These are phyloP conservation scores for Aquilaria yunnanensis DNA, from an alignment of 345 rosid genomes.

Conservation along the genomic window DNA sequence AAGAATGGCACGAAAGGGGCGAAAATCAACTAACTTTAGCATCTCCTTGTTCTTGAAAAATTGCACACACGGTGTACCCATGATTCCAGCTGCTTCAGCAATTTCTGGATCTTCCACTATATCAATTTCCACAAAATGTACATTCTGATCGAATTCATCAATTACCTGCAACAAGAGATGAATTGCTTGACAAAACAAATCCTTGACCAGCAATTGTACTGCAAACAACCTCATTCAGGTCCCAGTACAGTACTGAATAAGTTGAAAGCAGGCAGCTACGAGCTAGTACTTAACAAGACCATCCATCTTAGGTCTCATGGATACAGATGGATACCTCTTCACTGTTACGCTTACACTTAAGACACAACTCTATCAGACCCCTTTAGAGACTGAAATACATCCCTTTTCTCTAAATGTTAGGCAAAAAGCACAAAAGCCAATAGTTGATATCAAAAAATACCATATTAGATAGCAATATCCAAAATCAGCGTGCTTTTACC, in stretches of 20 bases:
- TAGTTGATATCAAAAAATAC: no score
- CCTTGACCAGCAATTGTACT: not conserved
- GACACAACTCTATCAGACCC: no score
- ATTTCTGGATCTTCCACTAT: constrained; percentile 94
- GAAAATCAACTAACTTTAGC: constrained; percentile 48
- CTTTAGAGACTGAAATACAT: no score
- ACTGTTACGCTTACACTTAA: no score
- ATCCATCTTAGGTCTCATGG: no score
- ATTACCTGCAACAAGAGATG: constrained; percentile 51
- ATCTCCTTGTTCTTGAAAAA: constrained; percentile 92
- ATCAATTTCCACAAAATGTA: constrained; percentile 91
- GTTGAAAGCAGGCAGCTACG: no score
- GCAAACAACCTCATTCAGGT: not conserved
- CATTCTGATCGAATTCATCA: constrained; percentile 78
- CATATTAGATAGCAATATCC: no score
- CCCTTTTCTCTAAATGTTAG: no score
- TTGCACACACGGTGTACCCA: constrained; percentile 98
- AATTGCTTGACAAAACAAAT: constrained; percentile 2
- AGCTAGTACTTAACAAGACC: no score
- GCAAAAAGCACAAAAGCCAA: no score
- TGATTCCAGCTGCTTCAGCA: constrained; percentile 94
- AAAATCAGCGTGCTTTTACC: no score
- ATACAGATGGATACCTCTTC: no score
- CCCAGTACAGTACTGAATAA: not conserved
- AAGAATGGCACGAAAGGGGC: constrained; percentile 2